A percentile compares a stretch with the other conserved stretches of the same genome.
Conservation (phyloP, 495 filamentous ascomycete species). For the Aspergillus bridgeri region DNA sequence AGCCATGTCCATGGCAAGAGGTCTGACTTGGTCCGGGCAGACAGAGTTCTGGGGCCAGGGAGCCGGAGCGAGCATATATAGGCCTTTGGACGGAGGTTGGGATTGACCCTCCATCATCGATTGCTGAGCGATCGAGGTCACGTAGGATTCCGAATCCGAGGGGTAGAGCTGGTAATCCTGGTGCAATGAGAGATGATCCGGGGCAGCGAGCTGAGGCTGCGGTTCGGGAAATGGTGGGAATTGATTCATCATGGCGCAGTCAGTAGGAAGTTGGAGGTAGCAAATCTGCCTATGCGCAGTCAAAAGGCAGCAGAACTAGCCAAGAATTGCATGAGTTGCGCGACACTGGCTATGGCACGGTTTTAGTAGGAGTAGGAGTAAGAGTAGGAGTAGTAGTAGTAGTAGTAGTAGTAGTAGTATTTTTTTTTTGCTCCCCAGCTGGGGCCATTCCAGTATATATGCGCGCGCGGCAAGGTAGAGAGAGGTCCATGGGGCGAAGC, state of each 20-base stretch:
- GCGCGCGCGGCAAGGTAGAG: not conserved
- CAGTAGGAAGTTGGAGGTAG: not conserved
- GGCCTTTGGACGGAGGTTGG: not conserved
- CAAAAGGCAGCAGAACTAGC: not conserved
- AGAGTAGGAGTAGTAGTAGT: too few relatives aligned
- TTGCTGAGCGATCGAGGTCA: not conserved
- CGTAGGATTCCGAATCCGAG: not conserved
- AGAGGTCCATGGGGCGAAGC: not conserved
- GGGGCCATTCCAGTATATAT: not conserved
- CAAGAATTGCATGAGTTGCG: not conserved
- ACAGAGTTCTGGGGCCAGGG: not conserved
- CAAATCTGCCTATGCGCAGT: not conserved
- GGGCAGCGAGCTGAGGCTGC: constrained; percentile 2
- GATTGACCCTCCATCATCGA: not conserved
- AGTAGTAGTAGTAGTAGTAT: too few relatives aligned
- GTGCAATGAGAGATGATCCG: not conserved
- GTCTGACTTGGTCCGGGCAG: not conserved
- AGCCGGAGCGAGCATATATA: not conserved
- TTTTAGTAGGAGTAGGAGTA: too few relatives aligned
- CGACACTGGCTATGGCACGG: too few relatives aligned
- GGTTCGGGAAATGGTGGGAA: not conserved
- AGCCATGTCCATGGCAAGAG: not conserved
- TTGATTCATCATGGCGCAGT: constrained; percentile 9
- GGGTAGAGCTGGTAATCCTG: constrained; percentile 10
- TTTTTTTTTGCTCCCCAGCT: not conserved